A percentile compares a stretch with the other conserved stretches of the same genome.
Conservation (phyloP, 768 basidiomycete species). For the Serendipita sp. region DNA sequence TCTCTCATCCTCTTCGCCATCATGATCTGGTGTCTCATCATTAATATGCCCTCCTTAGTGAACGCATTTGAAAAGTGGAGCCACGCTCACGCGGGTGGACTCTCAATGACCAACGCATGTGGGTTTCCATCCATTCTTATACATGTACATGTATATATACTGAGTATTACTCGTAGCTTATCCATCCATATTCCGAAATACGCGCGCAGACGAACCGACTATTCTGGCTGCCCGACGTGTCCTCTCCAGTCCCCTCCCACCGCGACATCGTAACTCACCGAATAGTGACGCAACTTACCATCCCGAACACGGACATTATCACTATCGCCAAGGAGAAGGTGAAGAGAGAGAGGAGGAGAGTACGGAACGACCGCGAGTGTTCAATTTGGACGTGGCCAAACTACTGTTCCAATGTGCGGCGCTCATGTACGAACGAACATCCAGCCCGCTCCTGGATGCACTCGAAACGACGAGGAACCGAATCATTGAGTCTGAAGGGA, state of each 20-base stretch:
- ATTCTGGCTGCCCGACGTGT: conserved; percentile 9
- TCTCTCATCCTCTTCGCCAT: conserved; percentile 12
- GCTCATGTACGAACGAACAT: conserved; percentile 14
- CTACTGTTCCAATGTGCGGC: conserved; percentile 14
- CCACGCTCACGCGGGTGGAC: conserved; percentile 8
- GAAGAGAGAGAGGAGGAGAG: no score
- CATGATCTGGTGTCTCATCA: conserved; percentile 11
- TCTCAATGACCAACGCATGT: conserved; percentile 12
- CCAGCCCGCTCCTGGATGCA: conserved; percentile 9
- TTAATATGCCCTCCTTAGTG: conserved; percentile 10
- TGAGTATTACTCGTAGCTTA: conserved; percentile 4
- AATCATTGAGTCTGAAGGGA: no score
- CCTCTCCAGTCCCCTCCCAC: conserved; percentile 8
- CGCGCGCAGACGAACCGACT: conserved; percentile 9
- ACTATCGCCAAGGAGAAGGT: background rate
- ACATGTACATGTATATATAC: no score
- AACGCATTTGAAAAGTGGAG: conserved; percentile 10
- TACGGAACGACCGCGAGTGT: conserved; percentile 9
- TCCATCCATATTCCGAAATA: conserved; percentile 12
- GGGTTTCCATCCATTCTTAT: background rate
- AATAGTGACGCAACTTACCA: no score
- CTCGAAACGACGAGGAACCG: conserved; percentile 7
- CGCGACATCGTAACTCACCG: background rate
- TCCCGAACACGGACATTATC: background rate
- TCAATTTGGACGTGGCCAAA: conserved; percentile 14